Evolutionary conservation across 495 filamentous ascomycete genomes (phyloP).

Genomic region (Polyplosphaeria fusca): DNA sequence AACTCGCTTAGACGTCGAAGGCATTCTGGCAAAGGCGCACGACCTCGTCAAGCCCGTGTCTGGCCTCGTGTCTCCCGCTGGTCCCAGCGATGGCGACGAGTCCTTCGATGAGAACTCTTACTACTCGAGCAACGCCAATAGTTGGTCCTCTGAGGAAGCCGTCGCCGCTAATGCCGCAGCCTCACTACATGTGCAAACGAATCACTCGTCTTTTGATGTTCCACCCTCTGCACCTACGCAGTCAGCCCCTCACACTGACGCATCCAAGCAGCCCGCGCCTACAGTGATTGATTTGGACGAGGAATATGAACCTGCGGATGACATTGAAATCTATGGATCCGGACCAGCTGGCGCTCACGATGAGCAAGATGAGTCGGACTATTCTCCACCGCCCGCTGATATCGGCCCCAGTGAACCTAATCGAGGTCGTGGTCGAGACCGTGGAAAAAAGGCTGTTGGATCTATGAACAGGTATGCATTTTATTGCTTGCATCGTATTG

Average conservation of each 20-base stretch:
- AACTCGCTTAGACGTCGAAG: constrained; percentile 70
- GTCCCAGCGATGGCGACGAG: constrained; percentile 61
- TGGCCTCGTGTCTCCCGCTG: constrained; percentile 47
- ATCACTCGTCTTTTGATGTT: constrained; percentile 1
- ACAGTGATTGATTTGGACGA: constrained; percentile 25
- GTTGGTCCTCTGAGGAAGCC: constrained; percentile 47
- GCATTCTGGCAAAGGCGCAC: constrained; percentile 68
- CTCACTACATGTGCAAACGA: constrained; percentile 13
- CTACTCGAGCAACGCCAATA: constrained; percentile 72
- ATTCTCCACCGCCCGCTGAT: constrained; percentile 33
- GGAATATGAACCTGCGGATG: constrained; percentile 33
- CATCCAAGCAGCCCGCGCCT: constrained; percentile 3
- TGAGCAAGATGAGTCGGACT: constrained; percentile 32
- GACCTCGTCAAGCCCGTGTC: constrained; percentile 65
- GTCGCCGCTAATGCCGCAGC: constrained; percentile 17
- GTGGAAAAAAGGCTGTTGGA: constrained; percentile 2
- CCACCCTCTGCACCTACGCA: not conserved
- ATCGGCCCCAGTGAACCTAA: not conserved
- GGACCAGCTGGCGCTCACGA: constrained; percentile 15
- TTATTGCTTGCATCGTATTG: constrained; percentile 1
- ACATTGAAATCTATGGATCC: constrained; percentile 30
- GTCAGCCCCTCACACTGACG: not conserved
- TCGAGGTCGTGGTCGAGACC: constrained; percentile 6
- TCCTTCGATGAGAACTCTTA: constrained; percentile 92
- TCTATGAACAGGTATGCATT: constrained; percentile 23